Percentiles rank a stretch among this genome's conserved stretches.
These are phyloP conservation scores for Talaromyces piceae DNA, from an alignment of 2,329 filamentous ascomycete species.

Conservation along the genomic window DNA sequence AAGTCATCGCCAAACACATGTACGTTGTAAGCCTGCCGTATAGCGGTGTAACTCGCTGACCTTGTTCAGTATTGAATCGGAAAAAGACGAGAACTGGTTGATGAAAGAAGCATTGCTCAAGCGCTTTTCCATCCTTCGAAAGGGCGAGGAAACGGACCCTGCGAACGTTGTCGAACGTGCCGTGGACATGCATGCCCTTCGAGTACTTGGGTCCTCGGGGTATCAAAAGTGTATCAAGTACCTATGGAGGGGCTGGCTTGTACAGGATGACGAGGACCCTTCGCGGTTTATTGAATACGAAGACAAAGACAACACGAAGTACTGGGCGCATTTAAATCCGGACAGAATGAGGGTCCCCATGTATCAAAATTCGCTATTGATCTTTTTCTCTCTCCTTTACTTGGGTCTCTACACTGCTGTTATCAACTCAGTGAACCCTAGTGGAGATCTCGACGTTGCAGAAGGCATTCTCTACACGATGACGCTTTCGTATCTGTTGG, in stretches of 20 bases:
- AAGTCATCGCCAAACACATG: slow-evolving; percentile 79
- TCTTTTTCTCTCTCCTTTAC: slow-evolving; percentile 76
- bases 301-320: slow-evolving; percentile 68
- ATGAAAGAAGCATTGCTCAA: slow-evolving; percentile 76
- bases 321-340: slow-evolving; percentile 79
- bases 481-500: slow-evolving; percentile 81
- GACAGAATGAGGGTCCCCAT: slow-evolving; percentile 87
- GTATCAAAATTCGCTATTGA: slow-evolving; percentile 86
- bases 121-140: slow-evolving; percentile 73
- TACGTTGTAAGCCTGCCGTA: slow-evolving; percentile 17
- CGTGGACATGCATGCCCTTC: slow-evolving; percentile 82
- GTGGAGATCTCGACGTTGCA: slow-evolving; percentile 73
- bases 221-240: slow-evolving; percentile 94
- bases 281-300: slow-evolving; percentile 84
- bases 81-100: slow-evolving; percentile 71
- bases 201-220: slow-evolving; percentile 81
- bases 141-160: slow-evolving; percentile 64
- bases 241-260: slow-evolving; percentile 91
- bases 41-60: slow-evolving; percentile 4
- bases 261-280: slow-evolving; percentile 90
- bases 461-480: slow-evolving; percentile 85
- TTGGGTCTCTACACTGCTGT: slow-evolving; percentile 79
- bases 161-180: slow-evolving; percentile 89
- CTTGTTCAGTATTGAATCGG: slow-evolving; percentile 63
- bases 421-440: slow-evolving; percentile 87